Evolutionary conservation across 139 green algal genomes (phyloP).

Genomic region (Volvox africanus): DNA sequence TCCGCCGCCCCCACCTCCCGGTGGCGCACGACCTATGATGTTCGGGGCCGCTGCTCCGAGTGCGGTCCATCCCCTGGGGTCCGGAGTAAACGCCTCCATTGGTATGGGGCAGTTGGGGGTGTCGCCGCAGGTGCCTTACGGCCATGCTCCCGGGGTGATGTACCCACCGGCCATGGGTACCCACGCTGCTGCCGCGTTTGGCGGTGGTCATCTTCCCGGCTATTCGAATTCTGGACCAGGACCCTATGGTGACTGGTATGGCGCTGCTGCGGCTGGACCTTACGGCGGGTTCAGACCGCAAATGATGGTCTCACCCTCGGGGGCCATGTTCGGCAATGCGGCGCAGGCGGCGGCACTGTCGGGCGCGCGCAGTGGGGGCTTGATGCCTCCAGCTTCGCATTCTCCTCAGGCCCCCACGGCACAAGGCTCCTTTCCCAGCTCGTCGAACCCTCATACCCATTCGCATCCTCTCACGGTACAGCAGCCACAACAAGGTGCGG

Average conservation of each 20-base stretch:
- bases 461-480: not conserved
- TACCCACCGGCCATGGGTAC: conserved; percentile 2
- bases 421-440: not conserved
- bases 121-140: conserved; percentile 1
- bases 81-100: not conserved
- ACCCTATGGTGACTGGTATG: conserved; percentile 14
- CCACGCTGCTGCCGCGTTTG: not conserved
- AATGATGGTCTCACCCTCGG: not conserved
- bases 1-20: not conserved
- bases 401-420: not conserved
- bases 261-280: not conserved
- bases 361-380: not conserved
- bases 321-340: not conserved
- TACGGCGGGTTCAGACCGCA: not conserved
- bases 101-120: not conserved
- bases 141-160: not conserved
- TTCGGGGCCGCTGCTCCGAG: not conserved
- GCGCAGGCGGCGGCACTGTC: not conserved
- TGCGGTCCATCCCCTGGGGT: not conserved
- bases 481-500: not conserved
- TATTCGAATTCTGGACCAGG: not conserved
- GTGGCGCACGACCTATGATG: not conserved
- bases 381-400: not conserved
- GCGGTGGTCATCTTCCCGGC: conserved; percentile 10
- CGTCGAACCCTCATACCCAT: not conserved